Conservation (phyloP, 1,284 basidiomycete species). For the Cystobasidiaceae sp. region DNA sequence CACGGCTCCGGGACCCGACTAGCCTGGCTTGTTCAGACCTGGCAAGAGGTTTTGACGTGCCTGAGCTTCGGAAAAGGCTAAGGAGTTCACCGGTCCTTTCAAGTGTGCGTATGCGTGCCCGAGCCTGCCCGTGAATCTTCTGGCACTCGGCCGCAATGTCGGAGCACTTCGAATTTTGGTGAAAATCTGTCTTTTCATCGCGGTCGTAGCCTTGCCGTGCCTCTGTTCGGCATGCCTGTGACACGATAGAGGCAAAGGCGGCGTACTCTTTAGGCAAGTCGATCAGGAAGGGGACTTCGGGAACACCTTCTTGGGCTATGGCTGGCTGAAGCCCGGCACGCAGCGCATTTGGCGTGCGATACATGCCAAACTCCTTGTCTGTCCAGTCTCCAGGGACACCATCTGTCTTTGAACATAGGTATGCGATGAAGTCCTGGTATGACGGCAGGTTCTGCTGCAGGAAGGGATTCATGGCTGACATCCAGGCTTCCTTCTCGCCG, state of each 20-base stretch:
- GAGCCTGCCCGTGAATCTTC: no score
- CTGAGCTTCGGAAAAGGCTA: no score
- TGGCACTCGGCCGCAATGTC: no score
- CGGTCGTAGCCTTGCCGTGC: no score
- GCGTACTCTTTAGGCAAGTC: constrained; percentile 42
- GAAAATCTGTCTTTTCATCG: no score
- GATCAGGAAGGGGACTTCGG: constrained; percentile 41
- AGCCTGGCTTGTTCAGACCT: no score
- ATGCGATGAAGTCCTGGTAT: constrained; percentile 40
- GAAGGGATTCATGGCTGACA: constrained; percentile 44
- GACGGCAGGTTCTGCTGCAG: constrained; percentile 39
- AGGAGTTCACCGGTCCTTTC: no score
- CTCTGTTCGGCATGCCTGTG: no score
- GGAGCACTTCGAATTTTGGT: no score
- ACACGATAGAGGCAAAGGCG: constrained; percentile 19
- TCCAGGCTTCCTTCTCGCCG: constrained; percentile 45
- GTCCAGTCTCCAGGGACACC: constrained; percentile 41
- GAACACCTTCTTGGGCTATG: constrained; percentile 40
- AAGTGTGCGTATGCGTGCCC: no score
- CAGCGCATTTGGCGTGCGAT: constrained; percentile 37
- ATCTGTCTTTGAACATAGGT: constrained; percentile 33
- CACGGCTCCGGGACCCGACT: no score
- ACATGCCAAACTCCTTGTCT: constrained; percentile 36
- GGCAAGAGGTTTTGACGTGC: no score
- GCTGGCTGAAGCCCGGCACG: constrained; percentile 32